Percentiles rank a stretch among this genome's conserved stretches.
Conservation (phyloP, 2,329 filamentous ascomycete genomes). For the Apiospora sp. region DNA sequence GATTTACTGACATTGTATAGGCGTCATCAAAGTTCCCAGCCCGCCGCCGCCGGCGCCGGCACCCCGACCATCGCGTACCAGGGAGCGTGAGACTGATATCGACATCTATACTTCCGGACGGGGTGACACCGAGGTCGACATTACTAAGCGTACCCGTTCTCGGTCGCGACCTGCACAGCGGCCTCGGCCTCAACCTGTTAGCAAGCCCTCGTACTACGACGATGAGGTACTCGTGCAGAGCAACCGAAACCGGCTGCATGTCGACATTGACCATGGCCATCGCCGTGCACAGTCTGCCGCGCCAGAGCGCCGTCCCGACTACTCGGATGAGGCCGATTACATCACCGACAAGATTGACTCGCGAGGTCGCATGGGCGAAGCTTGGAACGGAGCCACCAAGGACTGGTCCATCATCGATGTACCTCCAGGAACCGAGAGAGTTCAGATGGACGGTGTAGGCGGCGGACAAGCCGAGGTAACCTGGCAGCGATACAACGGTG, state of each 20-base stretch:
- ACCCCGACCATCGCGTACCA: constrained; percentile 56
- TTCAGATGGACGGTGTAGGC: constrained; percentile 82
- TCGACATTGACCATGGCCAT: constrained; percentile 47
- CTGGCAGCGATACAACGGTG: constrained; percentile 82
- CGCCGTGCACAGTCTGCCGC: constrained; percentile 62
- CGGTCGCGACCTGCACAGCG: constrained; percentile 32
- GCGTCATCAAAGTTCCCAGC: constrained; percentile 51
- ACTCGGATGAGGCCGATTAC: constrained; percentile 73
- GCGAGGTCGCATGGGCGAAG: constrained; percentile 75
- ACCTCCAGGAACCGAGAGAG: constrained; percentile 81
- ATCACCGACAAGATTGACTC: constrained; percentile 62
- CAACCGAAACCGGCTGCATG: constrained; percentile 57
- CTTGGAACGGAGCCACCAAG: constrained; percentile 75
- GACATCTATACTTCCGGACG: constrained; percentile 63
- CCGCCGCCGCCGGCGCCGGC: constrained; percentile 59
- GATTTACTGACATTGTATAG: constrained; percentile 42
- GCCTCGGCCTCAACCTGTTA: constrained; percentile 47
- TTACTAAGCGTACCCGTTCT: constrained; percentile 52
- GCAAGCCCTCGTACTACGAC: constrained; percentile 43
- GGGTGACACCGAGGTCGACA: constrained; percentile 65
- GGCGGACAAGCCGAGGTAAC: constrained; percentile 79
- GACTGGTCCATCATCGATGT: constrained; percentile 87
- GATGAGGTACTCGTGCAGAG: constrained; percentile 73
- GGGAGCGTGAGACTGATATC: constrained; percentile 66
- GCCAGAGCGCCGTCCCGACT: constrained; percentile 52